These are phyloP conservation scores for Oxalis stricta DNA, from an alignment of 441 rosid species.

Conservation along the genomic window DNA sequence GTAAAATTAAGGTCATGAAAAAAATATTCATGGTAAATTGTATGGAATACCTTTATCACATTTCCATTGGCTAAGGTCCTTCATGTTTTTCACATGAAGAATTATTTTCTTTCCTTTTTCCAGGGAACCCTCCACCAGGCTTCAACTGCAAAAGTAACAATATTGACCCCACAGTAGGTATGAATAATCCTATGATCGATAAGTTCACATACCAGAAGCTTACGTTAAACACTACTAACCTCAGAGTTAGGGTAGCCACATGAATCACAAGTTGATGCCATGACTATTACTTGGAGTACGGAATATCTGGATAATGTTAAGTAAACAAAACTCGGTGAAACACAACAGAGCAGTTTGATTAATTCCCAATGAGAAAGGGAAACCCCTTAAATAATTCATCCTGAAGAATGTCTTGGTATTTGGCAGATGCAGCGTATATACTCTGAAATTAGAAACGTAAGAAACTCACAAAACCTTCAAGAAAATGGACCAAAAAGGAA, in stretches of 20 bases:
- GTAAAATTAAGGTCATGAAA: not conserved
- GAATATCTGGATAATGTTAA: constrained; percentile 60
- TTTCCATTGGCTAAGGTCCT: constrained; percentile 90
- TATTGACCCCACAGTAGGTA: too few relatives aligned
- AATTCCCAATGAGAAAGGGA: not conserved
- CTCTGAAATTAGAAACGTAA: too few relatives aligned
- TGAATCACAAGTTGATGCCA: constrained; percentile 84
- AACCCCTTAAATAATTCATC: not conserved
- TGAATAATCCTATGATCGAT: constrained; percentile 2
- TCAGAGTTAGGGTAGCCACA: constrained; percentile 96
- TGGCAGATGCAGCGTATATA: too few relatives aligned
- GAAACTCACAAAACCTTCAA: too few relatives aligned
- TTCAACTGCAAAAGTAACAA: constrained; percentile 53
- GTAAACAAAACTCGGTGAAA: constrained; percentile 16
- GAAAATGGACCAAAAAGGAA: too few relatives aligned
- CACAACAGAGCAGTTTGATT: not conserved
- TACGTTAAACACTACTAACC: constrained; percentile 42
- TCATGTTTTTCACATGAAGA: constrained; percentile 34
- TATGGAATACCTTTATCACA: constrained; percentile 63
- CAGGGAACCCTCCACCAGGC: constrained; percentile 80
- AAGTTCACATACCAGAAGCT: constrained; percentile 2
- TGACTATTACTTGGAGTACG: constrained; percentile 94
- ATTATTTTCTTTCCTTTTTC: constrained; percentile 71
- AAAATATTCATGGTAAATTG: not conserved
- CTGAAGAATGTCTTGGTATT: not conserved